A percentile compares a stretch with the other conserved stretches of the same genome.
Evolutionary conservation across 805 yeast genomes (phyloP).

Genomic region (Nakazawaea ishiwadae): DNA sequence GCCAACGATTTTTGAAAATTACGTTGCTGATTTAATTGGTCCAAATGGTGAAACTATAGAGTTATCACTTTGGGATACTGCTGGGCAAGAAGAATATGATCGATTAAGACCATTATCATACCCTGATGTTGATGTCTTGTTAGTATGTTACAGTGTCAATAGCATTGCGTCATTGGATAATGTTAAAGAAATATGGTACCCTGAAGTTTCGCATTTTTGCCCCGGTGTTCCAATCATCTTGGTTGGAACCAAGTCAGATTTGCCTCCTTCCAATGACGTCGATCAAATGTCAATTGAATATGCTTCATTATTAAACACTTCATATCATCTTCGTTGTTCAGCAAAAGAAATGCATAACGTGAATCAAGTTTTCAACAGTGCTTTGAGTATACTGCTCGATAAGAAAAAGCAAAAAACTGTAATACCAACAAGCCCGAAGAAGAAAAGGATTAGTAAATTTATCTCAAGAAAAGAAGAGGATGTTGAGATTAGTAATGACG

Average conservation of each 20-base stretch:
- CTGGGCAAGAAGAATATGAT: constrained; percentile 86
- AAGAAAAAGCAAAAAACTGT: constrained; percentile 11
- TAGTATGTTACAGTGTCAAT: constrained; percentile 74
- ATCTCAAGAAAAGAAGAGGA: background rate
- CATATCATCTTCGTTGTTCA: constrained; percentile 74
- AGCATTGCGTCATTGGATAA: constrained; percentile 60
- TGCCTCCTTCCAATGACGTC: constrained; percentile 25
- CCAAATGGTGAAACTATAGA: constrained; percentile 51
- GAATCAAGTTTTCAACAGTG: constrained; percentile 60
- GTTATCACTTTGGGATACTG: constrained; percentile 83
- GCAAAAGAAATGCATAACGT: constrained; percentile 69
- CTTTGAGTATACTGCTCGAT: constrained; percentile 32
- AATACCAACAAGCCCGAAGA: constrained; percentile 1
- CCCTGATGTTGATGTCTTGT: constrained; percentile 70
- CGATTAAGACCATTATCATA: constrained; percentile 74
- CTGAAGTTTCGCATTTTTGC: constrained; percentile 81
- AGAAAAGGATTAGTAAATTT: constrained; percentile 8
- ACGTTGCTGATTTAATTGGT: constrained; percentile 50
- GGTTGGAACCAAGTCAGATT: constrained; percentile 81
- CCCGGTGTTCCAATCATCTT: constrained; percentile 72
- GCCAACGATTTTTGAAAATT: constrained; percentile 82
- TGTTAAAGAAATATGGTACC: constrained; percentile 79
- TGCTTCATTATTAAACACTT: constrained; percentile 50
- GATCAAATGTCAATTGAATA: constrained; percentile 16
- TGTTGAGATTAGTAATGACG: constrained; percentile 5